Evolutionary conservation across 2,329 filamentous ascomycete species (phyloP), one percentile per base, ranked within the genome.

Genomic region (Colletotrichum tamarilloi): DNA sequence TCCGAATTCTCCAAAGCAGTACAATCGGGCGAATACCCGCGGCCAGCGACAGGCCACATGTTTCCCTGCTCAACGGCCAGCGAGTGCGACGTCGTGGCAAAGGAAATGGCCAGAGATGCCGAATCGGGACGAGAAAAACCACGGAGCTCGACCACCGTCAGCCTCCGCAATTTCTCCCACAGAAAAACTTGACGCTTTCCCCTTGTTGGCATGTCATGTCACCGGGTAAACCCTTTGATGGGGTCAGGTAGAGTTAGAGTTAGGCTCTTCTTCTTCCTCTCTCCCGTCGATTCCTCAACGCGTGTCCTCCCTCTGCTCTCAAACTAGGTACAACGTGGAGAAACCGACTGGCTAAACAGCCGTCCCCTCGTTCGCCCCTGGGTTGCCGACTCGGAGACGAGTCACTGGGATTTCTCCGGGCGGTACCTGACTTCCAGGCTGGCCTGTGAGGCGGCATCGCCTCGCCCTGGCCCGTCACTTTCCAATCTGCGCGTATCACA

Each of bases 81-180:
- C 58, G 56, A 57, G 53, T 67, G 55, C 62, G 24, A 71, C 71
- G 58, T 63, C 71, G 67, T 63, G 59, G 64, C 58, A 28, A 67
- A 62, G 63, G 28, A 28, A 22, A 35, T 26, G 62, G 24, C 71
- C 73, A 62, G 60, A 28, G 32, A 30, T 62, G 9, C 73, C 73
- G 56, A 64, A 74, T 75, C 59, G 73, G 73, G 73, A 70, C 58
- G 26, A 49, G 12, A 71, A 74, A 49, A 74, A 67, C 62, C 73
- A 67, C 73, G 73, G 73, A 75, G 71, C 73, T 22, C 42, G 58
- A 64, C 53, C 58, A 67, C 66, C 32, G 56, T 49, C 53, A 55
- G 42, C 66, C 67, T 75, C 73, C 73, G 73, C 62, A 52, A 32
- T 59, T 67, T 64, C 9, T 32, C n/a, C 26, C 67, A 49, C 58